Base-by-base conservation (phyloP, 495 filamentous ascomycete genomes). In the Parathielavia appendiculata region DNA sequence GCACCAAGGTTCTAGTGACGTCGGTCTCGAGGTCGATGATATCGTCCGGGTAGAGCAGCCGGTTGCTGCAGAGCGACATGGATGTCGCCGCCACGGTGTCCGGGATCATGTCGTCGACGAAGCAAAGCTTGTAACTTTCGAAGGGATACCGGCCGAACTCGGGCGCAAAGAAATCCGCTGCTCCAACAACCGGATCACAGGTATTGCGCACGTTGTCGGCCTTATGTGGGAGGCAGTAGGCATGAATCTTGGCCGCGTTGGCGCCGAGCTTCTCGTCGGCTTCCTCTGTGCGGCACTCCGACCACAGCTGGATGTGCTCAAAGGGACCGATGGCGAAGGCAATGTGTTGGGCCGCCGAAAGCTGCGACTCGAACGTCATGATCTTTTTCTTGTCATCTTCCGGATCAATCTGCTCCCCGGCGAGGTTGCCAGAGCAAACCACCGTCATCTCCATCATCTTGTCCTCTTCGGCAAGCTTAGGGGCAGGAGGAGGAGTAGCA, bases 271-370 rank as follows among this genome's bases (percentile, higher is more conserved):
- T 87, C 64, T 92, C 91, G 63, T 97, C 95, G 52, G 93, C 89
- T 54, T 92, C 89, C 57, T 87, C 88, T 52, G 91, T 90, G 17
- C 95, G 85, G 65, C 89, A 95, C 63, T 93, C 88, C 9, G 89
- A 74, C 60, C 69, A 86, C 10, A 99, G 75, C 66, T 97, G 90
- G 49, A 96, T 82, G 64, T 91, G 86, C 68, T 97, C 91, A 68
- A 99, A 99, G 14, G 95, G 93, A 0, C 95, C 93, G 30, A 97
- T 81, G 12, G 88, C 88, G 69, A 99, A 92, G 3, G 90, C 90
- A 63, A 99, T 84, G 66, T 97, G 91, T 53, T 90, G 87, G 5
- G 92, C 83, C 5, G 91, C 81, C 26, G 87, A 80, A 38, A 82
- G 82, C 38, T 79, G 73, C 56, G 83, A 83, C 30, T 81, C 81